phyloP scores from a whole-genome alignment of 1,139 yeast genomes.

The Suhomyces yuchorum region DNA sequence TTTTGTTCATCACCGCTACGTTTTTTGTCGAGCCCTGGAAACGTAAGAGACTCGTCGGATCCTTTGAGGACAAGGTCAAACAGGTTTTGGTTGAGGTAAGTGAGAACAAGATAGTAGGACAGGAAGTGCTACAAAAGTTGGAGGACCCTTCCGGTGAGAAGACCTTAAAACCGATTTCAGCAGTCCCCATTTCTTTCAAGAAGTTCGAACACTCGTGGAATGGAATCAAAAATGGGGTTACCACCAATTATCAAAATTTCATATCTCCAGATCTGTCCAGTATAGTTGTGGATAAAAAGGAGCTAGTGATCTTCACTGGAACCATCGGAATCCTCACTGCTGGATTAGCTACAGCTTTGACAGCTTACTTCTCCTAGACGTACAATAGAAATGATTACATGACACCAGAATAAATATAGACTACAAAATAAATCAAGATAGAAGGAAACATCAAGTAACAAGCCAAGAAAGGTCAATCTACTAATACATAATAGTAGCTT shows the following conservation, averaged over 20 bases:
- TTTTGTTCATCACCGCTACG: slow-evolving; percentile 79
- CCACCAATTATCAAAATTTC: slow-evolving; percentile 22
- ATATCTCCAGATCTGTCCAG: slow-evolving; percentile 21
- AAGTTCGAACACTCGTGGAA: slow-evolving; percentile 19
- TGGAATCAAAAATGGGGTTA: slow-evolving; percentile 18
- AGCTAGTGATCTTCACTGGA: slow-evolving; percentile 26
- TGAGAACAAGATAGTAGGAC: background rate
- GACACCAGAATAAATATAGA: background rate
- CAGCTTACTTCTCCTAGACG: slow-evolving; percentile 14
- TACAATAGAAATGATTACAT: background rate
- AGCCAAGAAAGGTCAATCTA: too few species aligned
- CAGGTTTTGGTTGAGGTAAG: slow-evolving; percentile 40
- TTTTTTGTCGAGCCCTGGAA: slow-evolving; percentile 95
- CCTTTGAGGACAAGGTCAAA: slow-evolving; percentile 81
- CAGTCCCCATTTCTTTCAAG: slow-evolving; percentile 4
- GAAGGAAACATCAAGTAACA: too few species aligned
- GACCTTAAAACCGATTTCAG: background rate
- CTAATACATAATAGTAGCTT: too few species aligned
- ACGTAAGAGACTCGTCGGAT: slow-evolving; percentile 71
- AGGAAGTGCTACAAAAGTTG: slow-evolving; percentile 22
- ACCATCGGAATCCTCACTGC: slow-evolving; percentile 25
- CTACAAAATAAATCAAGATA: too few species aligned
- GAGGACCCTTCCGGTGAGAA: background rate
- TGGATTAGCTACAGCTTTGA: slow-evolving; percentile 26
- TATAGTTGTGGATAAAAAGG: slow-evolving; percentile 27